Percentiles rank a stretch among this genome's conserved stretches.
phyloP scores from a whole-genome alignment of 257 asterid genomes.

The Gardenia jasminoides region DNA sequence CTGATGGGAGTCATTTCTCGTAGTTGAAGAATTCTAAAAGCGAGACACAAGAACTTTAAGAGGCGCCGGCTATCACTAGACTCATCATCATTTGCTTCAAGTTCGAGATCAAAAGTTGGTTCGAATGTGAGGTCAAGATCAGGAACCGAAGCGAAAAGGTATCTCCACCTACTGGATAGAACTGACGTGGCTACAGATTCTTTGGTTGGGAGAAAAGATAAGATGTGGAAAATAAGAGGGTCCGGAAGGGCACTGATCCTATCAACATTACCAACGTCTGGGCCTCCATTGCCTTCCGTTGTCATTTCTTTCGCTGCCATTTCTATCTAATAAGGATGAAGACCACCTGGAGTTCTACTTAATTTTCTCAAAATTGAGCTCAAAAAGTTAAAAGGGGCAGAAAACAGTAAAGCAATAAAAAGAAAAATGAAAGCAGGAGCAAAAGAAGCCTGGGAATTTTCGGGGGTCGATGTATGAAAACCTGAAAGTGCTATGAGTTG shows the following conservation, averaged over 20 bases:
- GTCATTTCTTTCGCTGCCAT: too few species aligned
- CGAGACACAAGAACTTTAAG: neutral
- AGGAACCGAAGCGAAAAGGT: neutral
- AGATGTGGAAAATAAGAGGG: neutral
- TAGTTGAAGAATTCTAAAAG: neutral
- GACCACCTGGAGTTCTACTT: too few species aligned
- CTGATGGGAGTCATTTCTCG: neutral
- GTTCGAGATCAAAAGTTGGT: too few species aligned
- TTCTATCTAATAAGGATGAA: too few species aligned
- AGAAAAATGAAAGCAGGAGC: too few species aligned
- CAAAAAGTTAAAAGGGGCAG: too few species aligned
- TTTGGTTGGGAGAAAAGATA: constrained; percentile 1
- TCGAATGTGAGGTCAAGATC: neutral
- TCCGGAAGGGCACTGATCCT: constrained; percentile 9
- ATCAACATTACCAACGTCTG: neutral
- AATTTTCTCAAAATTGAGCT: too few species aligned
- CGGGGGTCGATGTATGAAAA: too few species aligned
- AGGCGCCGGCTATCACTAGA: neutral
- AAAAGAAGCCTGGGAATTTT: too few species aligned
- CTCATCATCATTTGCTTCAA: neutral
- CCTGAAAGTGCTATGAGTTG: too few species aligned
- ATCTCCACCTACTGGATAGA: constrained; percentile 1
- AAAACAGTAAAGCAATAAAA: too few species aligned
- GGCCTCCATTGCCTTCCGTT: too few species aligned
- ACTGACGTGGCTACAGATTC: constrained; percentile 11